Conservation (phyloP, 371 early-diverging fungal genomes). For the Lichtheimia hyalospora region DNA sequence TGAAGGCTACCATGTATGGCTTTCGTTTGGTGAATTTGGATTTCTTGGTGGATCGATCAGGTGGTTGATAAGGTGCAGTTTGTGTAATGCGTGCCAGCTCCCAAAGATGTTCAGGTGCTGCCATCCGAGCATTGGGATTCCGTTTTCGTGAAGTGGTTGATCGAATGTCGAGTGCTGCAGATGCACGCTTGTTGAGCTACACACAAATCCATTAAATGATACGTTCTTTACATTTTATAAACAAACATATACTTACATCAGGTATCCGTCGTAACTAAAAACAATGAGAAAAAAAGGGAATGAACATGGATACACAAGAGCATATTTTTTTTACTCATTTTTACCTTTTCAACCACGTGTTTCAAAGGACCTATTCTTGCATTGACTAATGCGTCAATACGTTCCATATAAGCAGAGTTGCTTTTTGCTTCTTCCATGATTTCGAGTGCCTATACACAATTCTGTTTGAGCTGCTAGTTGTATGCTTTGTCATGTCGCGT, state of each 20-base stretch:
- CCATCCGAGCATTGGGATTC: neutral
- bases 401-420: conserved; percentile 11
- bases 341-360: conserved; percentile 20
- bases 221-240: neutral
- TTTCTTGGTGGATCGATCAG: neutral
- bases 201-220: too few relatives aligned
- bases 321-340: neutral
- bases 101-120: neutral
- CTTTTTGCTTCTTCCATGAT: conserved; percentile 12
- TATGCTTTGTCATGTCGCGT: neutral
- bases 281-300: neutral
- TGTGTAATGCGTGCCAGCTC: neutral
- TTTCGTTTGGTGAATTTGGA: conserved; percentile 10
- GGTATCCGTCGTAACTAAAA: conserved; percentile 15
- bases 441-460: conserved; percentile 8
- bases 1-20: conserved; percentile 14
- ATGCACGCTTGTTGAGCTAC: conserved; percentile 12
- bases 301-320: neutral
- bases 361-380: conserved; percentile 19
- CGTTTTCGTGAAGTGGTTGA: conserved; percentile 9
- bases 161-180: conserved; percentile 18
- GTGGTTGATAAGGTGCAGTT: neutral
- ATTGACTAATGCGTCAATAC: conserved; percentile 13
- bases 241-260: conserved; percentile 19
- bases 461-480: neutral